Evolutionary conservation across 176 grass and related monocot species (phyloP), one percentile per base, ranked within the genome.

Genomic region (Dactylis glomerata): DNA sequence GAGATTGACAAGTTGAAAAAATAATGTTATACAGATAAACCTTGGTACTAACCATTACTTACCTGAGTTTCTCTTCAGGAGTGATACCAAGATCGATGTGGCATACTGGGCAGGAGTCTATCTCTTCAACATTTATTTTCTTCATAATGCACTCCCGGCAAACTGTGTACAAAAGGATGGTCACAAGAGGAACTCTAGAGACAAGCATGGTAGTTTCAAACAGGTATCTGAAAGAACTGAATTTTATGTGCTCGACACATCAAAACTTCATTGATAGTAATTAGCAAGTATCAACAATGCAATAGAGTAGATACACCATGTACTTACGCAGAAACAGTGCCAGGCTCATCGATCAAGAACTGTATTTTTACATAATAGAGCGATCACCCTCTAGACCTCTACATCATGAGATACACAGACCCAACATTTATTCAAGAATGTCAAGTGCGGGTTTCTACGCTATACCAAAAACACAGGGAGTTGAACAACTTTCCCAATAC

Each of bases 51-150:
- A 51, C 4, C 28, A 79, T 20, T 6, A 15, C n/a, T 70, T 76
- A 99, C 97, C 93, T 89, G 76, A 99, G 93, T 79, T 96, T 99
- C 58, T 99, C 93, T 83, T 89, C 86, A 86, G 97, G 93, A 74
- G 85, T 49, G 66, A 86, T 71, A 41, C 97, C 97, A 61, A 99
- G 86, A 75, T 92, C 76, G 82, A 88, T 89, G 11, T 89, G 49
- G 84, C 97, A 99, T 73, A 91, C 92, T 49, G 97, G 97, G 70
- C 97, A 99, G 34, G 57, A 82, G 14, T 92, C 93, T 4, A 81
- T 22, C 23, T 96, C 92, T 20, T 96, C 93, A 1, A 91, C 90
- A 73, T 91, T 80, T 79, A 99, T 91, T 91, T 96, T 94, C 40
- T 92, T 83, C 82, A 94, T 83, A 89, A 99, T 92, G 65, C 97